These are phyloP conservation scores for Russula compacta DNA, from an alignment of 768 basidiomycete genomes.

Conservation along the genomic window DNA sequence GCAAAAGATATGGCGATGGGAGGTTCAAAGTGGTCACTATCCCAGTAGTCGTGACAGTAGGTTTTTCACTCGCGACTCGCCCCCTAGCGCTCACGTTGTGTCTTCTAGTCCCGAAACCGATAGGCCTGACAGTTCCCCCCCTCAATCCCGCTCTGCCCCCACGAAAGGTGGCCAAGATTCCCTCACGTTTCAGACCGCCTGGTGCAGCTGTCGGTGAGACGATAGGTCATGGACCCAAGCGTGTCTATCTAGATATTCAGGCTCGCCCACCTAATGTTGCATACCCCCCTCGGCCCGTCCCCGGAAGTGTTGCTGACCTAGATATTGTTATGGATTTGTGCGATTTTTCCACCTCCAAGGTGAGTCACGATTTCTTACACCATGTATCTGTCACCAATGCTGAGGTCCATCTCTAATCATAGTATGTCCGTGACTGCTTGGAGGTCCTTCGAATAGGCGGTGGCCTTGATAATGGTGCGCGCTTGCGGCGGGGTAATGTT, in stretches of 20 bases:
- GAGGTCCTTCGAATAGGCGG: conserved; percentile 89
- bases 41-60: conserved; percentile 72
- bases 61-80: conserved; percentile 26
- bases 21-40: conserved; percentile 88
- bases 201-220: conserved; percentile 47
- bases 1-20: conserved; percentile 92
- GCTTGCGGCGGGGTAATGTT: conserved; percentile 63
- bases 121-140: conserved; percentile 47
- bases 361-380: conserved; percentile 21
- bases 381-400: neutral
- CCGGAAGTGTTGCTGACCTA: conserved; percentile 80
- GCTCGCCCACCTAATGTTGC: conserved; percentile 53
- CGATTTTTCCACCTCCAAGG: conserved; percentile 73
- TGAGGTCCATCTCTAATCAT: conserved; percentile 3
- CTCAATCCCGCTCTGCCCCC: conserved; percentile 72
- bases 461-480: conserved; percentile 75
- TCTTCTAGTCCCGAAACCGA: conserved; percentile 55
- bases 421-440: conserved; percentile 97
- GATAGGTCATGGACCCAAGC: conserved; percentile 64
- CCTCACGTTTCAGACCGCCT: conserved; percentile 39
- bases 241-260: conserved; percentile 68
- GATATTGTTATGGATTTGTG: conserved; percentile 91
- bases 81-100: conserved; percentile 6
- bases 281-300: conserved; percentile 80
- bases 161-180: conserved; percentile 36